Evolutionary conservation across 2,329 filamentous ascomycete species (phyloP).

Genomic region (Ceratocystis smalleyi): DNA sequence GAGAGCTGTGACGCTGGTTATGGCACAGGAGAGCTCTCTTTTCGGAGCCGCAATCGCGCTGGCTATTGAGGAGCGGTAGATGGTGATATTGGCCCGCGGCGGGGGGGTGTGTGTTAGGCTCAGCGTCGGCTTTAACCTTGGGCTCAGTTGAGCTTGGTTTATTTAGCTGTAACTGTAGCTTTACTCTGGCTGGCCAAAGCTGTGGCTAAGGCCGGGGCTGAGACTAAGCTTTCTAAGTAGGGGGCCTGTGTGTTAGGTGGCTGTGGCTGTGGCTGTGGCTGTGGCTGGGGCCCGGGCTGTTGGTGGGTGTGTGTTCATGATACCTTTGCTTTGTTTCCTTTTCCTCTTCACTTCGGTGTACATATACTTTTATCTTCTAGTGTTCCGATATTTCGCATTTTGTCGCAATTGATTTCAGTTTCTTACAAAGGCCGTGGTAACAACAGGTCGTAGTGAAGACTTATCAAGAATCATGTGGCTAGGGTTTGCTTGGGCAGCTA

Average conservation of each 20-base stretch:
- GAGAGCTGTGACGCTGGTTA: constrained; percentile 43
- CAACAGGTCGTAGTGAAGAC: no score
- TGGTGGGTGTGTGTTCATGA: not conserved
- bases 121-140: not conserved
- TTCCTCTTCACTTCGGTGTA: not conserved
- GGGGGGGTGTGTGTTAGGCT: not conserved
- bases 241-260: not conserved
- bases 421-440: no score
- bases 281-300: not conserved
- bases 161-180: not conserved
- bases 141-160: not conserved
- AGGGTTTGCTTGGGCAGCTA: not conserved
- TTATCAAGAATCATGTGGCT: no score
- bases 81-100: constrained; percentile 7
- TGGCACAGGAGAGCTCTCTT: constrained; percentile 58
- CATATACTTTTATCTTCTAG: not conserved
- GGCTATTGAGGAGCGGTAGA: constrained; percentile 27
- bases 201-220: not conserved
- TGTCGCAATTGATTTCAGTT: no score
- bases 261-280: not conserved
- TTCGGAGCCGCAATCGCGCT: constrained; percentile 60
- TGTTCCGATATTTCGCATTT: not conserved
- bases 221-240: not conserved
- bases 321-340: not conserved
- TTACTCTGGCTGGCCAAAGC: not conserved